Conservation (phyloP, 306 rosid genomes). For the Vicia sativa region DNA sequence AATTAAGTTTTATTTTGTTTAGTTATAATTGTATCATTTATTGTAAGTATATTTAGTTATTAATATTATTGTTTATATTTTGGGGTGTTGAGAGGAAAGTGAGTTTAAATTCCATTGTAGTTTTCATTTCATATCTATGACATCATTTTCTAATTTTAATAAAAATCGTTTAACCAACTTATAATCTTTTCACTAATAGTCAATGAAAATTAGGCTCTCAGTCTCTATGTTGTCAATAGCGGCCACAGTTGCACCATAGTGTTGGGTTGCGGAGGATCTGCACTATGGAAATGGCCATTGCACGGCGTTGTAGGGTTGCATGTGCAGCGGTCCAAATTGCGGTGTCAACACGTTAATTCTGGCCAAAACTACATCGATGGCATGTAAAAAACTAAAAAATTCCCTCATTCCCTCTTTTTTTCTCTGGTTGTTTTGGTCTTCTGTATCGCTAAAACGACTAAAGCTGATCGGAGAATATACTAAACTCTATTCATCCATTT, state of each 20-base stretch:
- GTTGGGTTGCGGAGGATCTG: background rate
- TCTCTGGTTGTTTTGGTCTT: too few species aligned
- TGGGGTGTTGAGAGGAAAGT: background rate
- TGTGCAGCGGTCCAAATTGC: background rate
- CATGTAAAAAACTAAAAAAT: background rate
- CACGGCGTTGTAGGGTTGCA: background rate
- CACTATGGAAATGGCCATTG: background rate
- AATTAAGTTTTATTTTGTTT: background rate
- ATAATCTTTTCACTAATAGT: background rate
- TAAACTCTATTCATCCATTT: too few species aligned
- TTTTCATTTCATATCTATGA: slow-evolving; percentile 9
- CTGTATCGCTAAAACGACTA: too few species aligned
- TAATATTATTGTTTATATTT: background rate
- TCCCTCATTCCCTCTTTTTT: too few species aligned
- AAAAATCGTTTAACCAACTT: slow-evolving; percentile 9
- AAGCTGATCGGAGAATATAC: too few species aligned
- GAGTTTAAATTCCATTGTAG: slow-evolving; percentile 6
- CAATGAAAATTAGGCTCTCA: slow-evolving; percentile 4
- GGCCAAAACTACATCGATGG: background rate
- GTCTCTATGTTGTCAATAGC: background rate
- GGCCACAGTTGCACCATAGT: background rate
- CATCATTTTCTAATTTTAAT: slow-evolving; percentile 16
- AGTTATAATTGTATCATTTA: background rate
- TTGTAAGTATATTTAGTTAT: slow-evolving; percentile 6
- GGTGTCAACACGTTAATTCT: background rate